Conservation (phyloP, 2,329 filamentous ascomycete genomes). For the Tolypocladium tundrense region DNA sequence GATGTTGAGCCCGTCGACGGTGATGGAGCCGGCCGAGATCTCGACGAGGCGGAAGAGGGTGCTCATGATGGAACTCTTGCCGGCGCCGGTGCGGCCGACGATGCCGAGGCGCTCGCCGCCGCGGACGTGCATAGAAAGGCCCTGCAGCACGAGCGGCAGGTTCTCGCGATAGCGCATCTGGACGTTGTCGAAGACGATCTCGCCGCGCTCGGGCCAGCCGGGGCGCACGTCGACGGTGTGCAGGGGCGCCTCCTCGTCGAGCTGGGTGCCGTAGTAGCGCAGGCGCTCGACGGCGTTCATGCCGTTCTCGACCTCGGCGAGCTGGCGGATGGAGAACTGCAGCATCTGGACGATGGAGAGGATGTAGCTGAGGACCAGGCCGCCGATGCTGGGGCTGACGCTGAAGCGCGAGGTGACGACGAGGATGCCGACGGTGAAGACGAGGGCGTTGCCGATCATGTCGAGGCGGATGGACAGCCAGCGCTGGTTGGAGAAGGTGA, state of each 20-base stretch:
- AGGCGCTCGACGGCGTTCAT: slow-evolving; percentile 96
- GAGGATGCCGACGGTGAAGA: slow-evolving; percentile 80
- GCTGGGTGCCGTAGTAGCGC: slow-evolving; percentile 75
- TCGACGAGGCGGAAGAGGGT: slow-evolving; percentile 70
- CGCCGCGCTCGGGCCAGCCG: slow-evolving; percentile 78
- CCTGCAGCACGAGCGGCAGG: slow-evolving; percentile 63
- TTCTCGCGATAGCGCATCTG: slow-evolving; percentile 68
- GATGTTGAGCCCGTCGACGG: slow-evolving; percentile 59
- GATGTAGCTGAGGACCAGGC: slow-evolving; percentile 87
- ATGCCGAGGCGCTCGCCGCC: slow-evolving; percentile 74
- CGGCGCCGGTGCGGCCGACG: slow-evolving; percentile 71
- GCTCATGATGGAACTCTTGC: slow-evolving; percentile 77
- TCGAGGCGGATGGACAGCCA: slow-evolving; percentile 86
- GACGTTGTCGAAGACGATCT: slow-evolving; percentile 65
- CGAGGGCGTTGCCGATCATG: slow-evolving; percentile 69
- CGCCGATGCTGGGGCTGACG: slow-evolving; percentile 74
- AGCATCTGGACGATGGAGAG: slow-evolving; percentile 90
- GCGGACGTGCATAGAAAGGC: slow-evolving; percentile 59
- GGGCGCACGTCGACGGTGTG: slow-evolving; percentile 63
- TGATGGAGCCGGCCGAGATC: slow-evolving; percentile 50
- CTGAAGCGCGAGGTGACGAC: slow-evolving; percentile 86
- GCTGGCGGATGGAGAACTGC: slow-evolving; percentile 86
- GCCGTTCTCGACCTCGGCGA: slow-evolving; percentile 93
- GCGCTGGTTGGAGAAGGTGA: slow-evolving; percentile 91
- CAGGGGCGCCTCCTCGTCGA: slow-evolving; percentile 83